phyloP scores from a whole-genome alignment of 371 early-diverging fungal genomes.

The Haplosporangium sp. region DNA sequence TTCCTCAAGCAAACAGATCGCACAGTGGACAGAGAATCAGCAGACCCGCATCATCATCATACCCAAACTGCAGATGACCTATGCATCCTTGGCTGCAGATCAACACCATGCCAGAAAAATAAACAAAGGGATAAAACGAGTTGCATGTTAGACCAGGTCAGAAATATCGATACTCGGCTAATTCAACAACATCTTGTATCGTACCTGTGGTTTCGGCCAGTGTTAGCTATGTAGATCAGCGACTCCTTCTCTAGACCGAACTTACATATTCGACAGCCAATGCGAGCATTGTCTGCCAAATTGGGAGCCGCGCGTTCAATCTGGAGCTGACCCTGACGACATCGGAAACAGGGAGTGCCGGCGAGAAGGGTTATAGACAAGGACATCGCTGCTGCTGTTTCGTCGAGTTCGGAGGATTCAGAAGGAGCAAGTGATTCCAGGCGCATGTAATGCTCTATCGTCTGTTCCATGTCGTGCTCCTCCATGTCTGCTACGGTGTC shows the following conservation, averaged over 20 bases:
- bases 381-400: conserved; percentile 22
- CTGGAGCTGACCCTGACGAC: conserved; percentile 10
- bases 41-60: conserved; percentile 38
- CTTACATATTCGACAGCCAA: conserved; percentile 20
- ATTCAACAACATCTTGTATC: background rate
- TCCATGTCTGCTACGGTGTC: conserved; percentile 32
- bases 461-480: conserved; percentile 27
- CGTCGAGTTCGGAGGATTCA: conserved; percentile 8
- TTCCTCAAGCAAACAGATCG: conserved; percentile 22
- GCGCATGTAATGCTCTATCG: conserved; percentile 33
- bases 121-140: background rate
- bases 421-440: conserved; percentile 10
- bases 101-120: background rate
- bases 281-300: conserved; percentile 1
- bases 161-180: background rate
- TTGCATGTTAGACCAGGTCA: background rate
- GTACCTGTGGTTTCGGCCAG: conserved; percentile 41
- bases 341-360: conserved; percentile 22
- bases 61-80: conserved; percentile 27
- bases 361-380: conserved; percentile 23
- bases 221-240: conserved; percentile 28
- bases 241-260: conserved; percentile 28
- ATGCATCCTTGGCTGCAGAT: conserved; percentile 25
- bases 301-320: conserved; percentile 12
- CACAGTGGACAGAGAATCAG: conserved; percentile 36